Percentiles rank a stretch among this genome's conserved stretches.
Evolutionary conservation across 1,284 basidiomycete genomes (phyloP).

Genomic region (Apiotrichum sp.): DNA sequence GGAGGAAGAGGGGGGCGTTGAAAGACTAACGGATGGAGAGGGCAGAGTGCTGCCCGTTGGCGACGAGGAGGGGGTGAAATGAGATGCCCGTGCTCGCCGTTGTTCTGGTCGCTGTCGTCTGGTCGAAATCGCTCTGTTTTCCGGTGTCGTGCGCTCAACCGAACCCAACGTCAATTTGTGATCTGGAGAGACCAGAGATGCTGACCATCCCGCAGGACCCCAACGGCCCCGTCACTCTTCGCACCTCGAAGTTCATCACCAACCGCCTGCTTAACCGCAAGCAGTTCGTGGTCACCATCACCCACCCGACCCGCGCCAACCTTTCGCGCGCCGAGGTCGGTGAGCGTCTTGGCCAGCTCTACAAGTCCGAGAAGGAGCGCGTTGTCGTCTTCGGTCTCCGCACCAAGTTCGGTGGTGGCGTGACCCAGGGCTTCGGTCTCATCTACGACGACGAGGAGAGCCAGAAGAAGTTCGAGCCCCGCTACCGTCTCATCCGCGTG

Average conservation of each 20-base stretch:
- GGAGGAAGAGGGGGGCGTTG: not conserved
- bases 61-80: not conserved
- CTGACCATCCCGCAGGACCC: conserved; percentile 53
- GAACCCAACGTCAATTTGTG: not conserved
- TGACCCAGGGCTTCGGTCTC: conserved; percentile 93
- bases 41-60: not conserved
- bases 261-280: conserved; percentile 92
- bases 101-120: not conserved
- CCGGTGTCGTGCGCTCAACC: too few species aligned
- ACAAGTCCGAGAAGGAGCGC: conserved; percentile 60
- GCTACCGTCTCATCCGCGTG: conserved; percentile 90
- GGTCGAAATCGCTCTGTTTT: not conserved
- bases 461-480: conserved; percentile 96
- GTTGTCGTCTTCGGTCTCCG: conserved; percentile 61
- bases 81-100: not conserved
- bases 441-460: conserved; percentile 96
- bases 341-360: conserved; percentile 78
- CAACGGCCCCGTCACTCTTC: conserved; percentile 88
- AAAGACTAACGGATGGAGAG: not conserved
- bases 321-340: conserved; percentile 88
- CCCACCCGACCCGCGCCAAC: conserved; percentile 92
- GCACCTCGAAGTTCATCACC: conserved; percentile 99
- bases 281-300: conserved; percentile 85
- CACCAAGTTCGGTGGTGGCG: conserved; percentile 98
- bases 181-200: not conserved